These are phyloP conservation scores for Cercospora sojina DNA, from an alignment of 2,329 filamentous ascomycete species.

Conservation along the genomic window DNA sequence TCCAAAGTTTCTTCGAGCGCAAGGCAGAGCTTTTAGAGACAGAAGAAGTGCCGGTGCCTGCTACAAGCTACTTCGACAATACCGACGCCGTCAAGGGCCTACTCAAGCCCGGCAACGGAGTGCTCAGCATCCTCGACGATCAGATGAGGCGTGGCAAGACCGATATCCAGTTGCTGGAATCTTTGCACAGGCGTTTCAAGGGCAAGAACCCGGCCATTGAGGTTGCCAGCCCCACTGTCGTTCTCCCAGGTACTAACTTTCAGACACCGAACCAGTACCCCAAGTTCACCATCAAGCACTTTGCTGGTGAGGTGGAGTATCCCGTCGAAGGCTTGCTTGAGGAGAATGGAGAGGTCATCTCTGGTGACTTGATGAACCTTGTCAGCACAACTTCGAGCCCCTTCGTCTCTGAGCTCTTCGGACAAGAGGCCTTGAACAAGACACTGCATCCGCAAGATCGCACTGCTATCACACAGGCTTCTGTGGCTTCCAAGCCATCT, in stretches of 20 bases:
- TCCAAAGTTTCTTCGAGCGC: conserved; percentile 94
- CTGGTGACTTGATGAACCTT: conserved; percentile 91
- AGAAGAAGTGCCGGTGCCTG: conserved; percentile 85
- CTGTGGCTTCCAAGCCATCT: conserved; percentile 91
- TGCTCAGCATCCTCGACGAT: conserved; percentile 92
- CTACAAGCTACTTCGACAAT: conserved; percentile 97
- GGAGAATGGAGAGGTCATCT: conserved; percentile 94
- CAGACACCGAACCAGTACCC: conserved; percentile 76
- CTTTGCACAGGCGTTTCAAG: conserved; percentile 86
- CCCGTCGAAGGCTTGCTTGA: conserved; percentile 82
- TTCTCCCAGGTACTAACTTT: conserved; percentile 86
- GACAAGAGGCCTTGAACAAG: conserved; percentile 91
- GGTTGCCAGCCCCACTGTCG: conserved; percentile 70
- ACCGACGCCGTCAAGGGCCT: conserved; percentile 89
- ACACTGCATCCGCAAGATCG: conserved; percentile 90
- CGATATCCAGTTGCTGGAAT: conserved; percentile 87
- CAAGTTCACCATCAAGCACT: conserved; percentile 88
- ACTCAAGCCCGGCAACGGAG: conserved; percentile 86
- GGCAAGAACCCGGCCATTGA: conserved; percentile 89
- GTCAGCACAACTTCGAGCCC: conserved; percentile 84
- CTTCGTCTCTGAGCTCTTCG: conserved; percentile 87
- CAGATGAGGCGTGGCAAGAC: conserved; percentile 87
- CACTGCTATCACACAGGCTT: conserved; percentile 89
- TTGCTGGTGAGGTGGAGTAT: conserved; percentile 95
- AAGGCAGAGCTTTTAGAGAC: conserved; percentile 91